A percentile compares a stretch with the other conserved stretches of the same genome.
These are phyloP conservation scores for Vaccinium corymbosum DNA, from an alignment of 148 eudicot genomes.

Conservation along the genomic window DNA sequence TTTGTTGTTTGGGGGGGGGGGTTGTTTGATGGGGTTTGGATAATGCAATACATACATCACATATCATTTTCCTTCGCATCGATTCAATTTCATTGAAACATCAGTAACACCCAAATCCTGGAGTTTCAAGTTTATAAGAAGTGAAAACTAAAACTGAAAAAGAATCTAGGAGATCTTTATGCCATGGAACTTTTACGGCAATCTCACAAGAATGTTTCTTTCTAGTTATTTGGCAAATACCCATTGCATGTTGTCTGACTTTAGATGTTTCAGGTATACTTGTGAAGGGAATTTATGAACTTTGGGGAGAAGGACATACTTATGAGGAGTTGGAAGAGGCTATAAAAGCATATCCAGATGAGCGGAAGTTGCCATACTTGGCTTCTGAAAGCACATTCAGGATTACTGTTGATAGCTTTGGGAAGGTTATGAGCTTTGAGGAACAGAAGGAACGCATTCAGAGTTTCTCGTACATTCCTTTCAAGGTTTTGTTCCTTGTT, in stretches of 20 bases:
- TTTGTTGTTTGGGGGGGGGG: too few relatives aligned
- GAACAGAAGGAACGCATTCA: slow-evolving; percentile 66
- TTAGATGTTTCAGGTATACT: slow-evolving; percentile 71
- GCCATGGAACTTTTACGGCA: neutral
- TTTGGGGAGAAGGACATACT: slow-evolving; percentile 88
- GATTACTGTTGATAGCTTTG: slow-evolving; percentile 77
- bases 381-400: slow-evolving; percentile 70
- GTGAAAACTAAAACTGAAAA: too few relatives aligned
- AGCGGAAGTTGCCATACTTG: slow-evolving; percentile 68
- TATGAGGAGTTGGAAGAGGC: slow-evolving; percentile 84
- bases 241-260: slow-evolving; percentile 5
- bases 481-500: slow-evolving; percentile 49
- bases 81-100: neutral
- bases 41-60: neutral
- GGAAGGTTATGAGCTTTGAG: slow-evolving; percentile 62
- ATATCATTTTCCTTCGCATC: neutral
- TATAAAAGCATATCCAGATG: slow-evolving; percentile 67
- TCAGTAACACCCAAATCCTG: neutral
- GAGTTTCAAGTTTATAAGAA: neutral
- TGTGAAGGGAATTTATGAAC: slow-evolving; percentile 90
- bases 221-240: neutral
- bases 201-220: neutral
- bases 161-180: neutral
- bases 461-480: slow-evolving; percentile 70
- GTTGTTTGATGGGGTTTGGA: neutral